A percentile compares a stretch with the other conserved stretches of the same genome.
These are phyloP conservation scores for Umbelopsis sp. DNA, from an alignment of 371 early-diverging fungal genomes.

Conservation along the genomic window DNA sequence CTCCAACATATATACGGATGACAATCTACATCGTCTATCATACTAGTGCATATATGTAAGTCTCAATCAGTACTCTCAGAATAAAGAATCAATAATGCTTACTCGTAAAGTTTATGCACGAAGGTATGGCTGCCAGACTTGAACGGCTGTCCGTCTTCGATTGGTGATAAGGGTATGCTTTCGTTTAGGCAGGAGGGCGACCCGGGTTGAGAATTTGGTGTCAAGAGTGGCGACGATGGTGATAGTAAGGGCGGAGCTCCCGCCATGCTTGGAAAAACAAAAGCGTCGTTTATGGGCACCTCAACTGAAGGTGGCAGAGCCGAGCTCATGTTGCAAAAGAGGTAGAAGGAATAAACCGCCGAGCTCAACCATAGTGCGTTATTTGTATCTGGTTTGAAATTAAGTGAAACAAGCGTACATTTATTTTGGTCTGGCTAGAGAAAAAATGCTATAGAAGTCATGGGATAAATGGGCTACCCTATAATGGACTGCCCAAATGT, in stretches of 20 bases:
- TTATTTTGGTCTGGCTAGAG: too few relatives aligned
- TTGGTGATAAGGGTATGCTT: not conserved
- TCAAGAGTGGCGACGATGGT: not conserved
- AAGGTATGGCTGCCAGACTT: not conserved
- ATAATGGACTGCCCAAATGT: too few relatives aligned
- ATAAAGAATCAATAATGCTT: not conserved
- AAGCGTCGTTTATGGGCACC: not conserved
- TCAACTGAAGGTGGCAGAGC: not conserved
- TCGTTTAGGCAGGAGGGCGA: not conserved
- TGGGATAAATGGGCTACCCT: too few relatives aligned
- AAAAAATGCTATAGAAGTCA: too few relatives aligned
- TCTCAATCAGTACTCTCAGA: not conserved
- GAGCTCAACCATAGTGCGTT: not conserved
- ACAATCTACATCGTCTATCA: slow-evolving; percentile 75
- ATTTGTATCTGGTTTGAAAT: too few relatives aligned
- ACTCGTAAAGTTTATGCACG: slow-evolving; percentile 11
- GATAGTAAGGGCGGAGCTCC: not conserved
- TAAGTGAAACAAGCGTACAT: too few relatives aligned
- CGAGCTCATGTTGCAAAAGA: not conserved
- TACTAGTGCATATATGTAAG: slow-evolving; percentile 37
- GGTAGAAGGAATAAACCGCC: not conserved
- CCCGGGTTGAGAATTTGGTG: not conserved
- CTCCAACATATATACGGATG: slow-evolving; percentile 84
- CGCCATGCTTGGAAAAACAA: not conserved
- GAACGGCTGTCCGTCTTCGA: not conserved